Conservation (phyloP, 805 yeast genomes). For the Candida nonsorbophila region DNA sequence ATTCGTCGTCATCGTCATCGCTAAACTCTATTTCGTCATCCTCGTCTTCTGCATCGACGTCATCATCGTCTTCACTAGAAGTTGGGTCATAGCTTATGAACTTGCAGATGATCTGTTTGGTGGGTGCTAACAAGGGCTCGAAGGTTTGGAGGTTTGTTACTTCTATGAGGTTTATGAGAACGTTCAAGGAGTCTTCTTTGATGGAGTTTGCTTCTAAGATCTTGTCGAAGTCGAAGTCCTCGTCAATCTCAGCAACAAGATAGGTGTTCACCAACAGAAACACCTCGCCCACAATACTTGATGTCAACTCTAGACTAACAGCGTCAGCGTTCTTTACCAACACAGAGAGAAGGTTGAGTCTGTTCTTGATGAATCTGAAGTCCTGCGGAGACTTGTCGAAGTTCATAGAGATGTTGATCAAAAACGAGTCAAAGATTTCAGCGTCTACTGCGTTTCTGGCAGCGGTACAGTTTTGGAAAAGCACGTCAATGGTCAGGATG, state of each 20-base stretch:
- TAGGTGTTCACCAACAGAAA: conserved; percentile 13
- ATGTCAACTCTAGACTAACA: conserved; percentile 2
- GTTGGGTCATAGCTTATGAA: conserved; percentile 30
- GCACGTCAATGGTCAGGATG: conserved; percentile 41
- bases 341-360: conserved; percentile 4
- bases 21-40: conserved; percentile 32
- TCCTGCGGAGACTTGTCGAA: conserved; percentile 12
- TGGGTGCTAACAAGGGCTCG: too few species aligned
- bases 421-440: conserved; percentile 12
- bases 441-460: conserved; percentile 1
- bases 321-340: conserved; percentile 8
- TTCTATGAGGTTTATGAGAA: conserved; percentile 28
- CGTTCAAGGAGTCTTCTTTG: conserved; percentile 47
- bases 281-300: conserved; percentile 7
- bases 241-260: conserved; percentile 12
- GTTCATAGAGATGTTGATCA: conserved; percentile 7
- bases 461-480: conserved; percentile 22
- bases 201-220: conserved; percentile 39
- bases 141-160: conserved; percentile 1
- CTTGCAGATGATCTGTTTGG: conserved; percentile 6
- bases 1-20: conserved; percentile 44
- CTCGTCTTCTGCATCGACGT: conserved; percentile 26
- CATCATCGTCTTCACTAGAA: conserved; percentile 23
- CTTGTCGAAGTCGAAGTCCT: conserved; percentile 40
- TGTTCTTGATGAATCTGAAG: conserved; percentile 8